Evolutionary conservation across 805 yeast genomes (phyloP).

Genomic region (Wickerhamiella sergipiensis): DNA sequence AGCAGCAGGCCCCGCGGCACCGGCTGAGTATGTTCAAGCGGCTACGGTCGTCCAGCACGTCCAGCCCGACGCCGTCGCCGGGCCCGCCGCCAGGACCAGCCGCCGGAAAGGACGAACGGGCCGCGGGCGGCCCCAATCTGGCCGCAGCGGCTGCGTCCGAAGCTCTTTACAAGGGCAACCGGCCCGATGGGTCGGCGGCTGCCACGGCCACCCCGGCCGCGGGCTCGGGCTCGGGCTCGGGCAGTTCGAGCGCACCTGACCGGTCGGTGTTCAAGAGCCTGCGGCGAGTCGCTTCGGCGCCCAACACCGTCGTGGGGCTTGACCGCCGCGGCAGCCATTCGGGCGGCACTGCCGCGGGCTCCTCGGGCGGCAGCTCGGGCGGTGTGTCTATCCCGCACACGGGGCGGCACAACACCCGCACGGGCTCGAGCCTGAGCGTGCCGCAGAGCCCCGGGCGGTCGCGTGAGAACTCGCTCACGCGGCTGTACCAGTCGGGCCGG

Average conservation of each 20-base stretch:
- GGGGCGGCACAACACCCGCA: neutral
- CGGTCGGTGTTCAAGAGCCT: conserved; percentile 14
- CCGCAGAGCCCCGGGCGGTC: neutral
- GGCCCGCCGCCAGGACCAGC: neutral
- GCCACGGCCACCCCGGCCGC: too few species aligned
- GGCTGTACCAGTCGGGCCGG: conserved; percentile 8
- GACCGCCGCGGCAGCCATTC: neutral
- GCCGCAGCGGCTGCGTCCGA: conserved; percentile 3
- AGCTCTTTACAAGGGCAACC: neutral
- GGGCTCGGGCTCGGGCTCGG: neutral
- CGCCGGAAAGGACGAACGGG: neutral
- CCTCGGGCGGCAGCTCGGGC: neutral
- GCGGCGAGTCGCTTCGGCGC: conserved; percentile 77
- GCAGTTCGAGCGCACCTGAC: too few species aligned
- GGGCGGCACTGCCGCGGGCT: neutral
- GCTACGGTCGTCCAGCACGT: conserved; percentile 2
- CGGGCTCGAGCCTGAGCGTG: neutral
- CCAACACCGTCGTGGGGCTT: conserved; percentile 32
- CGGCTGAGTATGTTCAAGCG: conserved; percentile 3
- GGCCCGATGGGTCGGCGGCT: too few species aligned
- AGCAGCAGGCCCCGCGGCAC: neutral
- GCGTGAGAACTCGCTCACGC: neutral
- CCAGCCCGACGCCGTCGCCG: neutral
- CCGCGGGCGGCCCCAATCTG: neutral
- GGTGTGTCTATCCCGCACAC: too few species aligned